Evolutionary conservation across 768 basidiomycete genomes (phyloP).

Genomic region (Suillus clintonianus): DNA sequence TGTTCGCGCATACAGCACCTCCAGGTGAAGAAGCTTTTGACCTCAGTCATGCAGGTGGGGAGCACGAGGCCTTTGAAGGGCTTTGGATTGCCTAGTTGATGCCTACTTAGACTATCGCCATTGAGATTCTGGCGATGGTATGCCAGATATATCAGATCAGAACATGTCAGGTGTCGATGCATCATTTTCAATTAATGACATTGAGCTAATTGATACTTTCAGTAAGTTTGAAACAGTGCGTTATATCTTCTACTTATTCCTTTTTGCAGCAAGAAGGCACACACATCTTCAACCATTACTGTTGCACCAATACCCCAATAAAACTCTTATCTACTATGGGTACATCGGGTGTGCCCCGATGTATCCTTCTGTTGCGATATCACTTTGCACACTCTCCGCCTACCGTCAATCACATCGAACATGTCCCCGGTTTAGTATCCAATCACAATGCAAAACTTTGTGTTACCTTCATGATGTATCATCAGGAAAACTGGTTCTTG

Average conservation of each 20-base stretch:
- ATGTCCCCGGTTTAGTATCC: conserved; percentile 26
- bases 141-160: not conserved
- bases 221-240: not conserved
- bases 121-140: not conserved
- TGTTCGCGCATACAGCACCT: too few relatives aligned
- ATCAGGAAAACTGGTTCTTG: too few relatives aligned
- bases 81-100: not conserved
- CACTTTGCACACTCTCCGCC: conserved; percentile 17
- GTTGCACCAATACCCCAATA: conserved; percentile 13
- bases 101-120: not conserved
- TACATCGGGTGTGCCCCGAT: conserved; percentile 23
- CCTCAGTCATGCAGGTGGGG: too few relatives aligned
- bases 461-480: not conserved
- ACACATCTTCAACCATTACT: too few relatives aligned
- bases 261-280: too few relatives aligned
- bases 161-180: not conserved
- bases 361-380: conserved; percentile 18
- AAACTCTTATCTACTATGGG: conserved; percentile 18
- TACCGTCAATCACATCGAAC: conserved; percentile 25
- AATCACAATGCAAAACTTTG: conserved; percentile 12
- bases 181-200: not conserved
- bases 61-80: too few relatives aligned
- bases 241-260: not conserved
- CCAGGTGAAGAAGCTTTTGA: too few relatives aligned
- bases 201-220: not conserved